phyloP scores from a whole-genome alignment of 2,329 filamentous ascomycete species.

The Paraphaeosphaeria sporulosa region DNA sequence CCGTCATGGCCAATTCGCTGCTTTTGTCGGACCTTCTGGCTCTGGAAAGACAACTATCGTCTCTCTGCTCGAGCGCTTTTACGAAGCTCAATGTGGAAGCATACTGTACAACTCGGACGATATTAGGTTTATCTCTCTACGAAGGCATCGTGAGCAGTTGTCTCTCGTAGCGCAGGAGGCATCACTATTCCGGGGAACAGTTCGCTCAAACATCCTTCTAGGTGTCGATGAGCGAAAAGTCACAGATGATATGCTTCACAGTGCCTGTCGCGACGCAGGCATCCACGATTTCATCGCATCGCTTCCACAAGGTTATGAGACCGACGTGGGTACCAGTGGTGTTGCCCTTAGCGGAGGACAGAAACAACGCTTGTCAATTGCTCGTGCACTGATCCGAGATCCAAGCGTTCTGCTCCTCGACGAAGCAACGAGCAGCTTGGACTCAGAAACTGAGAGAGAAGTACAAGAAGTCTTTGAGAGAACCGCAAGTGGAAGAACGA shows the following conservation, averaged over 20 bases:
- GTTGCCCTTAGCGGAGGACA: conserved; percentile 77
- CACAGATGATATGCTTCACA: conserved; percentile 61
- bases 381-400: conserved; percentile 69
- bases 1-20: conserved; percentile 24
- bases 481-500: conserved; percentile 53
- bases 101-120: conserved; percentile 82
- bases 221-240: conserved; percentile 66
- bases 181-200: conserved; percentile 87
- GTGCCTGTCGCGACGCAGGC: conserved; percentile 73
- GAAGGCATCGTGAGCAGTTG: conserved; percentile 77
- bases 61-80: conserved; percentile 87
- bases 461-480: conserved; percentile 73
- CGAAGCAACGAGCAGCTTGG: conserved; percentile 67
- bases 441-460: conserved; percentile 70
- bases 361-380: conserved; percentile 78
- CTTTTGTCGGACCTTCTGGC: conserved; percentile 82
- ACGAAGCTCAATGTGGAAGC: conserved; percentile 64
- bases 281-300: conserved; percentile 42
- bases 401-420: conserved; percentile 66
- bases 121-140: conserved; percentile 70
- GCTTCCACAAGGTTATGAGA: conserved; percentile 39
- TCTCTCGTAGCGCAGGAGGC: conserved; percentile 94
- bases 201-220: conserved; percentile 85
- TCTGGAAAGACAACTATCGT: conserved; percentile 94
- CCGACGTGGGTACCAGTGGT: conserved; percentile 47